Base-by-base conservation (phyloP, 2,329 filamentous ascomycete species). In the Botryosphaeria agaves region DNA sequence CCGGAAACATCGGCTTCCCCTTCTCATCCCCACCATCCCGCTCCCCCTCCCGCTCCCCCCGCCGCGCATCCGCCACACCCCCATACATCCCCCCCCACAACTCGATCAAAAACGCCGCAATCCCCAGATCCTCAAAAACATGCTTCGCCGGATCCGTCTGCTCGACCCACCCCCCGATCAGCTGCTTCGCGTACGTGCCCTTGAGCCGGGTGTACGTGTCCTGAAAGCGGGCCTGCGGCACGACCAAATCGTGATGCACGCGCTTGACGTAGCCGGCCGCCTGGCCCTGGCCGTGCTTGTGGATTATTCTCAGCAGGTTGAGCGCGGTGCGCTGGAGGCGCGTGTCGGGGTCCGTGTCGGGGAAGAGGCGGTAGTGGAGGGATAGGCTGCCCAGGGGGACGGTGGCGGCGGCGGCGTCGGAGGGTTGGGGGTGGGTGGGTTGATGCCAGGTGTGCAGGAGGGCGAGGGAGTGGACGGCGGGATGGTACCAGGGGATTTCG, bases 41-140 rank as follows among this genome's bases (percentile, higher is more conserved):
- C 9, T 20, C 18, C 14, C 15, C 8, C 18, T 28, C 26, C 18
- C 26, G 14, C 20, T 33, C 7, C 23, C 34, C 2, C 4, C 14
- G 3, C 5, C n/a, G 19, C 23, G 48, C 43, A 7, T 37, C 39
- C 3, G 44, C 46, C 3, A 38, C 34, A 11, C 41, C 41, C 1
- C 49, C 49, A 48, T 95, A 95, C 74, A 93, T 87, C 34, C 77
- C 72, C 8, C 60, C 56, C 89, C 89, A 98, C 2, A 95, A 58
- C 57, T 94, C 85, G 16, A 95, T 81, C 30, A 95, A 59, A 44
- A 94, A 98, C 0, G 87, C 80, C 0, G 87, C 80, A 37, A 98
- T 94, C 3, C 73, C 69, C 14, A 98, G 57, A 47, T 95, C 87
- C 49, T 98, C 89, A 52, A 94, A 95, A 3, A 95, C 83, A 47